phyloP scores from a whole-genome alignment of 495 filamentous ascomycete genomes.

The Penicillium canescens region DNA sequence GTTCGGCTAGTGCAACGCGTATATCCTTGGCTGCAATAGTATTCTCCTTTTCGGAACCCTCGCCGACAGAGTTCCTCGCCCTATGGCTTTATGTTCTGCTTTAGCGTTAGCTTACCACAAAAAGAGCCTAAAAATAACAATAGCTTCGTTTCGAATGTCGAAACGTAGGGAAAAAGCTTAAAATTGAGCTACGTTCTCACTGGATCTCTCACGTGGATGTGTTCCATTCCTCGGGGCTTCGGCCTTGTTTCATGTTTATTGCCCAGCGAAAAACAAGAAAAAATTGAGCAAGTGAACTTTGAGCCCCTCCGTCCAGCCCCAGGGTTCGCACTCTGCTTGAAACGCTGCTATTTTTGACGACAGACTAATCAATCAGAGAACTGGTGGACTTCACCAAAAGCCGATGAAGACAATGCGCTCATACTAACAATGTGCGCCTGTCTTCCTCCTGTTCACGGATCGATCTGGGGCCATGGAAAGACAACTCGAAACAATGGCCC shows the following conservation, averaged over 20 bases:
- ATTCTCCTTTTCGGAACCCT: neutral
- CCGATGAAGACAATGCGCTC: neutral
- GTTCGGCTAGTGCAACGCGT: neutral
- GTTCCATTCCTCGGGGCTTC: neutral
- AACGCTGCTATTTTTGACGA: conserved; percentile 2
- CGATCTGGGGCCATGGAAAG: too few relatives aligned
- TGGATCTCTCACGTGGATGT: conserved; percentile 1
- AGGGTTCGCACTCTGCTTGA: neutral
- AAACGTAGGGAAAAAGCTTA: neutral
- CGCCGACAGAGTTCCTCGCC: neutral
- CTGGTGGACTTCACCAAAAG: neutral
- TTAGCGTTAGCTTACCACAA: too few relatives aligned
- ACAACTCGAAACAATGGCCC: too few relatives aligned
- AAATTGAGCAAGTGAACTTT: neutral
- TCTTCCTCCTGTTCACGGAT: too few relatives aligned
- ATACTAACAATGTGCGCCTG: too few relatives aligned
- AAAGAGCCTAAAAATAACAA: neutral
- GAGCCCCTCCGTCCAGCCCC: neutral
- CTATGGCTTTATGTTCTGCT: too few relatives aligned
- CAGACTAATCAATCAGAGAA: neutral
- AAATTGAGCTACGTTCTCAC: neutral
- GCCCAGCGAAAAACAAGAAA: neutral
- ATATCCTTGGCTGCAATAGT: neutral
- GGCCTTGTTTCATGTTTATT: neutral
- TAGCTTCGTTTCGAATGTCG: neutral